phyloP scores from a whole-genome alignment of 768 basidiomycete genomes.

The Pleurotus platypus region DNA sequence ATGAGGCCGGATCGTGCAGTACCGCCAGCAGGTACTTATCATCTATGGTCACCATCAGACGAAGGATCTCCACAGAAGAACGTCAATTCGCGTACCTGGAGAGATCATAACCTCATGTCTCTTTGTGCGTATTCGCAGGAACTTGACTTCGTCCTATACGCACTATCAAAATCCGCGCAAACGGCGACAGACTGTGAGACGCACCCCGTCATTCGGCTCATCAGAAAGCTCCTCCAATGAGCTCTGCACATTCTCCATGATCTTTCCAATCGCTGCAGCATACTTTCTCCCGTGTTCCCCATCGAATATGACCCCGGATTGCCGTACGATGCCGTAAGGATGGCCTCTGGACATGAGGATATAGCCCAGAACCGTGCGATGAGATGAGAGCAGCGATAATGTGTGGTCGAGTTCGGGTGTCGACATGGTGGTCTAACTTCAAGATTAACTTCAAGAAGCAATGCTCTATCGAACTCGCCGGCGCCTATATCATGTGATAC shows the following conservation, averaged over 20 bases:
- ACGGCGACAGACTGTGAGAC: slow-evolving; percentile 19
- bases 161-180: neutral
- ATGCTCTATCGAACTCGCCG: too few species aligned
- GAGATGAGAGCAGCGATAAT: slow-evolving; percentile 68
- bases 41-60: slow-evolving; percentile 37
- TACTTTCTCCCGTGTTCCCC: slow-evolving; percentile 80
- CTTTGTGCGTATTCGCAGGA: slow-evolving; percentile 88
- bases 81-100: slow-evolving; percentile 54
- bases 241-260: slow-evolving; percentile 75
- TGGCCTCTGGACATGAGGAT: slow-evolving; percentile 74
- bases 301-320: slow-evolving; percentile 83
- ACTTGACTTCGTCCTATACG: slow-evolving; percentile 75
- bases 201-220: slow-evolving; percentile 55
- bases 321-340: slow-evolving; percentile 76
- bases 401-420: slow-evolving; percentile 85
- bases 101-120: slow-evolving; percentile 94
- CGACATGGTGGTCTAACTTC: slow-evolving; percentile 23
- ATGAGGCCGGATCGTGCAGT: slow-evolving; percentile 71
- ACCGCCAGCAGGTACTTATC: slow-evolving; percentile 80
- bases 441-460: too few species aligned
- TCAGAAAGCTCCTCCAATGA: slow-evolving; percentile 77
- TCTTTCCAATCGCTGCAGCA: slow-evolving; percentile 64
- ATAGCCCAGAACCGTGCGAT: slow-evolving; percentile 85
- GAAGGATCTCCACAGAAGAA: neutral
- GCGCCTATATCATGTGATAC: too few species aligned